Percentiles rank a stretch among this genome's conserved stretches.
These are phyloP conservation scores for Phoma sp. DNA, from an alignment of 2,329 filamentous ascomycete genomes.

Conservation along the genomic window DNA sequence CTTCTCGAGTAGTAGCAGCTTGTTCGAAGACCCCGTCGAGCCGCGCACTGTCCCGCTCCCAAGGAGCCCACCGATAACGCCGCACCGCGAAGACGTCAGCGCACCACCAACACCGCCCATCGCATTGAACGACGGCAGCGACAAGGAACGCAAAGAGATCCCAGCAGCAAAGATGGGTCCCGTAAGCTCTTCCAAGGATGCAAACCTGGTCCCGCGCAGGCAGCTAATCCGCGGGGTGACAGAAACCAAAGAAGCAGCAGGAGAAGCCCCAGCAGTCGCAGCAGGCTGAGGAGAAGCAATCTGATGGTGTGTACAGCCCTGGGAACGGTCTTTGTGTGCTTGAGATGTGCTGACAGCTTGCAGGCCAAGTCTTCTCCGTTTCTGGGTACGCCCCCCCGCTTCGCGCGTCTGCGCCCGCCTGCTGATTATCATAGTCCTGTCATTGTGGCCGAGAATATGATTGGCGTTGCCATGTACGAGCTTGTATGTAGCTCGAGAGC, in stretches of 20 bases:
- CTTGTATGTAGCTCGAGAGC: constrained; percentile 66
- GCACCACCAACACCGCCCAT: constrained; percentile 34
- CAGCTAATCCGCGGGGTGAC: constrained; percentile 38
- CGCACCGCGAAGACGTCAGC: constrained; percentile 36
- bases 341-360: constrained; percentile 20
- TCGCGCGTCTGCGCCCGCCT: constrained; percentile 21
- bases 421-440: constrained; percentile 69
- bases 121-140: constrained; percentile 26
- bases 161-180: constrained; percentile 46
- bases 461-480: constrained; percentile 99
- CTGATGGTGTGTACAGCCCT: constrained; percentile 9
- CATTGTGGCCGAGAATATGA: constrained; percentile 97
- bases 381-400: constrained; percentile 61
- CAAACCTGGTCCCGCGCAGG: constrained; percentile 9
- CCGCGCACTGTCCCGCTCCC: constrained; percentile 47
- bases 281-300: constrained; percentile 56
- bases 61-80: constrained; percentile 41
- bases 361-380: constrained; percentile 73
- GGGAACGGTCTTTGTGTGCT: neutral
- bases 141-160: constrained; percentile 19
- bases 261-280: constrained; percentile 47
- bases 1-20: constrained; percentile 27
- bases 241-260: constrained; percentile 46
- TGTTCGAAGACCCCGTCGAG: constrained; percentile 38
- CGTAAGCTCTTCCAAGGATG: constrained; percentile 36